Evolutionary conservation across 1,139 yeast genomes (phyloP), one percentile per base, ranked within the genome.

Genomic region (Candida pseudoviswanathii): DNA sequence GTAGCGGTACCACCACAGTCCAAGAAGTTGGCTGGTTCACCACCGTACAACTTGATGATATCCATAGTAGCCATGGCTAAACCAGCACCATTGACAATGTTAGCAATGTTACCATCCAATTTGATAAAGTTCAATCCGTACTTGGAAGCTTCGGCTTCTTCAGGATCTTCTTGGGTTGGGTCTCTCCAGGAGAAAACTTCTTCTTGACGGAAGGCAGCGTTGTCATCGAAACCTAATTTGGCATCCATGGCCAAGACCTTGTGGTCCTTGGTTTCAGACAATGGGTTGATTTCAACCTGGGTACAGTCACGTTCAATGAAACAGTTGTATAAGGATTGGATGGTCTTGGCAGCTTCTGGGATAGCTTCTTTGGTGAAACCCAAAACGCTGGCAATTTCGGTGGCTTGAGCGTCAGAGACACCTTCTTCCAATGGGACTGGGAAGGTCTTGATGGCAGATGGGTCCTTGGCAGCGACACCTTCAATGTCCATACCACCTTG

Each of bases 1-100:
- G 98, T 94, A 62, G 99, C 99, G 72, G 97, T 96, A 79, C 99
- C 99, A 80, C 99, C 99, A 75, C 97, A 94, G 79, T 94, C 99
- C 72, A 94, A 84, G 83, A 94, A 94, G 82, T 94, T 94, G 60
- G 99, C 99, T 64, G 99, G 99, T 63, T 85, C 90, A 71, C 99
- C 99, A 65, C 98, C 98, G 78, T 91, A 89, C 65, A 95, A 83
- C 80, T 95, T 92, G 80, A 94, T 90, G 71, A 95, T 96, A 75
- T 94, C 99, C 98, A 94, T 92, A 60, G 99, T 94, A 64, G 99
- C 99, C 99, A 94, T 94, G 65, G 99, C 99, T 67, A 94, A 84
- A 75, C 99, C 99, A 52, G 99, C 99, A 79, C 99, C 99, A 73
- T 94, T 94, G 69, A 94, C 99, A 58, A 94, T 81, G 80, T 97